These are phyloP conservation scores for Pinguiococcus pyrenoidosus DNA, from an alignment of 108 stramenopile species.

Conservation along the genomic window DNA sequence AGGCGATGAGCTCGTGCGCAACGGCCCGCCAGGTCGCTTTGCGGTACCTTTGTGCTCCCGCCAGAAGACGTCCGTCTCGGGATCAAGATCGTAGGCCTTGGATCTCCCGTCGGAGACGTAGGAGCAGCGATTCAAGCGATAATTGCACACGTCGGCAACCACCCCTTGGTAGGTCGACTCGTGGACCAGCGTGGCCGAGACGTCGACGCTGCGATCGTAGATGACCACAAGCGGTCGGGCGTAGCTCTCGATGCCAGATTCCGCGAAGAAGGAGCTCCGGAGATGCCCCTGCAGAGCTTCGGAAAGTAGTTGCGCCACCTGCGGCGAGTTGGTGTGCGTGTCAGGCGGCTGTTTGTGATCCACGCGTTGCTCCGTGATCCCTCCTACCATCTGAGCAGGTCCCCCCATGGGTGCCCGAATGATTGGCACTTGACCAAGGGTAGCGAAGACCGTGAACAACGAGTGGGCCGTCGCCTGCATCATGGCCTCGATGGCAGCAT, in stretches of 20 bases:
- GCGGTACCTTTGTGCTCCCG: slow-evolving; percentile 63
- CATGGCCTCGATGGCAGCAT: slow-evolving; percentile 44
- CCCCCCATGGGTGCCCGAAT: slow-evolving; percentile 83
- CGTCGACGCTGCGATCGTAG: slow-evolving; percentile 81
- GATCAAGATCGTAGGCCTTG: slow-evolving; percentile 27
- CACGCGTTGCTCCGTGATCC: not conserved
- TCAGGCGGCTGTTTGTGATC: too few relatives aligned
- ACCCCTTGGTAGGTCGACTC: slow-evolving; percentile 87
- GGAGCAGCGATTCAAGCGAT: slow-evolving; percentile 71
- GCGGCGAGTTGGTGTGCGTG: not conserved
- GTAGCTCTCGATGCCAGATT: not conserved
- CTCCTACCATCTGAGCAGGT: slow-evolving; percentile 40
- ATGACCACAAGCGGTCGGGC: slow-evolving; percentile 77
- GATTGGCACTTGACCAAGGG: slow-evolving; percentile 67
- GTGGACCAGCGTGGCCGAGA: slow-evolving; percentile 78
- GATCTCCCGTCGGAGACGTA: slow-evolving; percentile 59
- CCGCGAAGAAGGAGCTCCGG: slow-evolving; percentile 9
- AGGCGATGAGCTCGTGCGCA: slow-evolving; percentile 65
- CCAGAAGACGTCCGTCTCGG: slow-evolving; percentile 20
- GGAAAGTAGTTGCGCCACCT: slow-evolving; percentile 19
- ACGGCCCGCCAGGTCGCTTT: too few relatives aligned
- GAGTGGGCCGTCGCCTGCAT: slow-evolving; percentile 73
- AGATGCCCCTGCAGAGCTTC: too few relatives aligned
- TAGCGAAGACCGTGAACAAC: slow-evolving; percentile 74
- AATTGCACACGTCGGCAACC: slow-evolving; percentile 78